phyloP scores from a whole-genome alignment of 148 eudicot species.

The Fagopyrum tataricum region DNA sequence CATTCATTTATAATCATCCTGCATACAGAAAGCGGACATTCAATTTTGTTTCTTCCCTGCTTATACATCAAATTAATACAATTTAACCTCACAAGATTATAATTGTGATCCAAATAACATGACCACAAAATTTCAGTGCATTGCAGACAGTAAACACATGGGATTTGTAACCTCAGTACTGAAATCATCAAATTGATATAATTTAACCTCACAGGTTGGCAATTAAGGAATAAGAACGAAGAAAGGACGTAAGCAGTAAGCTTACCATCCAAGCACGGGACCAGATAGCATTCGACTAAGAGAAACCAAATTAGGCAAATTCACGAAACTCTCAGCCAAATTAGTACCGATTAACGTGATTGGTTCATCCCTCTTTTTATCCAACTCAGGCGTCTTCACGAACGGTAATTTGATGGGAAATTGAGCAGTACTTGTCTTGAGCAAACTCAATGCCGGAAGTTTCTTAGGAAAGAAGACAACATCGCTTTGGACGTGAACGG shows the following conservation, averaged over 20 bases:
- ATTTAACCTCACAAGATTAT: background rate
- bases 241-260: background rate
- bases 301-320: conserved; percentile 73
- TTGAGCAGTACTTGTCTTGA: conserved; percentile 17
- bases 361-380: conserved; percentile 11
- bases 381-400: conserved; percentile 15
- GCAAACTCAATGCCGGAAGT: conserved; percentile 30
- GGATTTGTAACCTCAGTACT: background rate
- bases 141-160: background rate
- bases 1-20: conserved; percentile 95
- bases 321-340: conserved; percentile 41
- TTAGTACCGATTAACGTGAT: conserved; percentile 18
- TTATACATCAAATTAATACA: background rate
- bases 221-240: background rate
- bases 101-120: background rate
- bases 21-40: conserved; percentile 20
- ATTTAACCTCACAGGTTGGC: background rate
- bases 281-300: conserved; percentile 64
- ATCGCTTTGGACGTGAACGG: conserved; percentile 52
- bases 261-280: conserved; percentile 84
- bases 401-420: conserved; percentile 39
- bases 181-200: background rate
- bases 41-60: background rate
- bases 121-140: background rate
- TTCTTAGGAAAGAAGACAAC: conserved; percentile 31